Conservation (phyloP, 176 grass and related monocot species). For the Cymbopogon citratus region DNA sequence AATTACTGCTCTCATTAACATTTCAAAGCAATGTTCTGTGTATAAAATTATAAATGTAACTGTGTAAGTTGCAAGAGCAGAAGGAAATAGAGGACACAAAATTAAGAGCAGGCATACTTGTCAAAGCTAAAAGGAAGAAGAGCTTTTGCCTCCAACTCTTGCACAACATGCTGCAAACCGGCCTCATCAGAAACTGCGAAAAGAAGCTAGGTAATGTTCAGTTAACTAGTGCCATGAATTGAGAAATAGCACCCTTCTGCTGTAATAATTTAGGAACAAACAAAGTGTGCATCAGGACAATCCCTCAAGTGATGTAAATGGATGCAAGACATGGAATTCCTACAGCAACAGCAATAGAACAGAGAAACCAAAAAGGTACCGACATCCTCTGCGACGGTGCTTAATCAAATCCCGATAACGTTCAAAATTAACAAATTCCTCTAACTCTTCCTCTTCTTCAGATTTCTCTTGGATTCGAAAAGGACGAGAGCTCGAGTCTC, state of each 20-base stretch:
- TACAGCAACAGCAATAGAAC: conserved; percentile 26
- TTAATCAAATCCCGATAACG: conserved; percentile 99
- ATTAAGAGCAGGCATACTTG: conserved; percentile 47
- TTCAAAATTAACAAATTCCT: conserved; percentile 99
- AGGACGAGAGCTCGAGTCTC: conserved; percentile 57
- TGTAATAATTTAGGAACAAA: neutral
- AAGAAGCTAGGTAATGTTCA: conserved; percentile 12
- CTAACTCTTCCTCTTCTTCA: conserved; percentile 94
- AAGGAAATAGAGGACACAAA: conserved; percentile 11
- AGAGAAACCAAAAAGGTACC: conserved; percentile 87
- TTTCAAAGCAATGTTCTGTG: neutral
- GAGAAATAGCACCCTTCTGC: neutral
- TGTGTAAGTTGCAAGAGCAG: neutral
- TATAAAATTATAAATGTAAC: neutral
- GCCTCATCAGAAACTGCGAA: conserved; percentile 73
- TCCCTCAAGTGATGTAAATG: neutral
- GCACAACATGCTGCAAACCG: conserved; percentile 72
- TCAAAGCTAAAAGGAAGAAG: conserved; percentile 66
- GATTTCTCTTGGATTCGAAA: conserved; percentile 72
- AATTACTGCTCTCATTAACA: neutral
- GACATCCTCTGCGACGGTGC: conserved; percentile 99
- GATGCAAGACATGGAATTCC: conserved; percentile 30
- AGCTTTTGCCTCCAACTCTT: conserved; percentile 88
- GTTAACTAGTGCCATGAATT: neutral
- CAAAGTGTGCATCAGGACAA: neutral